Evolutionary conservation across 169 alveolate genomes (phyloP).

Genomic region (Babesia ovis): DNA sequence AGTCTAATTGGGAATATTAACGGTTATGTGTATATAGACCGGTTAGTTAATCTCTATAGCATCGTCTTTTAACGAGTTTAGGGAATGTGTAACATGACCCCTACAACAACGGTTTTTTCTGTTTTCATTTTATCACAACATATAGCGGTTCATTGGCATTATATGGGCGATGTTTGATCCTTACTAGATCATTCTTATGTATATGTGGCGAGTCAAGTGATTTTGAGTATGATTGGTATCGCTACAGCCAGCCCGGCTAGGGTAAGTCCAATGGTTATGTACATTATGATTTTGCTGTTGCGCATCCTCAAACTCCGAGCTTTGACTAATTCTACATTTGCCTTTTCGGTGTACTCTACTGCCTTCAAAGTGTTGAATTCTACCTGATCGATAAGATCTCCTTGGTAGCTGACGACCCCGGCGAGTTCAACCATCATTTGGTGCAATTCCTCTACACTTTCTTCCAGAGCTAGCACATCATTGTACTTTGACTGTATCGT

Average conservation of each 20-base stretch:
- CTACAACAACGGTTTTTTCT: too few relatives aligned
- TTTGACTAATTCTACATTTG: conserved; percentile 66
- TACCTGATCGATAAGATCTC: conserved; percentile 83
- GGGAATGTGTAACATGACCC: too few relatives aligned
- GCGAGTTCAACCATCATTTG: conserved; percentile 85
- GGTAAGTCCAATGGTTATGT: conserved; percentile 62
- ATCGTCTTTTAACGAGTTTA: too few relatives aligned
- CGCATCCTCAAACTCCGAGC: conserved; percentile 64
- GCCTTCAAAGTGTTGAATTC: conserved; percentile 76
- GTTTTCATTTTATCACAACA: too few relatives aligned
- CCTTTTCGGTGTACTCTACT: conserved; percentile 78
- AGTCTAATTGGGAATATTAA: too few relatives aligned
- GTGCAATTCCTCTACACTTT: conserved; percentile 81
- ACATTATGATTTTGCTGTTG: conserved; percentile 63
- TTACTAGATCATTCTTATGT: too few relatives aligned
- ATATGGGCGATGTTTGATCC: background rate
- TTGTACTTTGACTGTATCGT: conserved; percentile 83
- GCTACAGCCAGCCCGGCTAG: conserved; percentile 38
- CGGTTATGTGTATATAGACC: too few relatives aligned
- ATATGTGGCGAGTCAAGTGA: conserved; percentile 32
- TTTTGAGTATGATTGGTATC: conserved; percentile 50
- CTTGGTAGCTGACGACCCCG: conserved; percentile 81
- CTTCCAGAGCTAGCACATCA: conserved; percentile 82
- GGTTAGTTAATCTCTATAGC: too few relatives aligned
- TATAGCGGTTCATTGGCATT: too few relatives aligned